Evolutionary conservation across 495 filamentous ascomycete species (phyloP).

Genomic region (Trichodelitschia bisporula): DNA sequence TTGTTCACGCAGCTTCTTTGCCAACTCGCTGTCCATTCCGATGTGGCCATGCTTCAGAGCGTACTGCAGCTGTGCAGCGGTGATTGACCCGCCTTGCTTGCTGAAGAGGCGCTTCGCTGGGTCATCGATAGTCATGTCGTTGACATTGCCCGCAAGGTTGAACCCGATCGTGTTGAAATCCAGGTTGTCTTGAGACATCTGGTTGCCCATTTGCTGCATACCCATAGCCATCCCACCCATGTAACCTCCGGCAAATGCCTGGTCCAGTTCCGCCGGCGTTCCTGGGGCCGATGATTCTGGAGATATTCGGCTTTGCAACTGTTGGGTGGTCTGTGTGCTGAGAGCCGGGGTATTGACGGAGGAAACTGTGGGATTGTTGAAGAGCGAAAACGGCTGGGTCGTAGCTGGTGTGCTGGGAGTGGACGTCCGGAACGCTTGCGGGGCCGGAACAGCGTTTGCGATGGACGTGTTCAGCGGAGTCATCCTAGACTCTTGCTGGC

Average conservation of each 20-base stretch:
- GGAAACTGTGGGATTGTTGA: slow-evolving; percentile 92
- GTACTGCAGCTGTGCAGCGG: slow-evolving; percentile 41
- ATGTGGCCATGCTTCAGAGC: slow-evolving; percentile 20
- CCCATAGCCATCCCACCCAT: slow-evolving; percentile 6
- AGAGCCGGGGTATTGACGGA: slow-evolving; percentile 90
- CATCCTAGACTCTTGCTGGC: slow-evolving; percentile 29
- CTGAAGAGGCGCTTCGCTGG: slow-evolving; percentile 85
- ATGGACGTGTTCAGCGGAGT: slow-evolving; percentile 51
- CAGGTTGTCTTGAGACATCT: slow-evolving; percentile 5
- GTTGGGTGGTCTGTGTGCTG: slow-evolving; percentile 24
- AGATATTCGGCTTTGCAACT: slow-evolving; percentile 23
- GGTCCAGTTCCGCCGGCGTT: slow-evolving; percentile 37
- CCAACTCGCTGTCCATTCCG: slow-evolving; percentile 1
- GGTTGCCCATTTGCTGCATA: slow-evolving; percentile 4
- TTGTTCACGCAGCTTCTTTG: not conserved
- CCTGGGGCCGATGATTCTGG: slow-evolving; percentile 27
- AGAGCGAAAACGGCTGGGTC: slow-evolving; percentile 37
- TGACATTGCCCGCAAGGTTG: slow-evolving; percentile 20
- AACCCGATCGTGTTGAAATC: slow-evolving; percentile 9
- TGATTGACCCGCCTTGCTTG: slow-evolving; percentile 40
- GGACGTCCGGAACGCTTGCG: slow-evolving; percentile 63
- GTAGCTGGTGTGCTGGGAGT: slow-evolving; percentile 67
- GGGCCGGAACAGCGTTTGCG: slow-evolving; percentile 28
- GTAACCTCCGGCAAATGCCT: slow-evolving; percentile 8
- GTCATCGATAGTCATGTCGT: slow-evolving; percentile 75